Base-by-base conservation (phyloP, 2,329 filamentous ascomycete species). In the Phialemoniopsis sp. region DNA sequence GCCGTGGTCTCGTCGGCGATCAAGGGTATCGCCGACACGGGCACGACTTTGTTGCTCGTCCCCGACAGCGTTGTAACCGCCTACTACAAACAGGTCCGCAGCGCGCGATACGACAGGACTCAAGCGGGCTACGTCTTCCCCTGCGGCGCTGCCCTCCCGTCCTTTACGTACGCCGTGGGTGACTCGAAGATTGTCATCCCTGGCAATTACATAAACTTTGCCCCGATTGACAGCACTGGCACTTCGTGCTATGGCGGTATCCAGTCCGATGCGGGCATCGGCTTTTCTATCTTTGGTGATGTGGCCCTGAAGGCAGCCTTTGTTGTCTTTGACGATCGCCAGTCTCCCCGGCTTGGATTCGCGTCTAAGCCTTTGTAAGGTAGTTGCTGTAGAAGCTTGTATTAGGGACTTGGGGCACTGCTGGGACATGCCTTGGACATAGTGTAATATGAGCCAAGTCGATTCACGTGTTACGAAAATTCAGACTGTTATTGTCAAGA, bases 221-320 rank as follows among this genome's bases (percentile, higher is more conserved):
- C 71, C 2, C 55, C 63, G 17, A 57, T 68, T 32, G 67, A 41
- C 21, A 26, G 21, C 10, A 10, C 21, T 26, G 21, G 51, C 9
- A 55, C 51, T 4, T 64, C 42, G 29, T 86, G 82, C 70, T 85
- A 71, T 51, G 83, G 83, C 42, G 82, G 82, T 36, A 71, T 87
- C 40, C 83, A 87, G 68, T 34, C 29, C 21, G 21, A 26, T 26
- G 21, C 6, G 21, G 21, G 21, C 6, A 26, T 26, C 10, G 21
- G 21, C 21, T 26, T 26, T 26, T 26, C 21, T 6, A 26, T 26
- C 10, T 26, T 26, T 10, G 21, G 21, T 10, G 21, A 26, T 10
- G 21, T 26, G 21, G 21, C 21, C 6, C 10, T 26, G 21, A 26
- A 26, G 21, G 21, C 21, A 26, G 21, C 21, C 6, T 26, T 26